These are phyloP conservation scores for Leccinum disarticulatum DNA, from an alignment of 768 basidiomycete species.

Conservation along the genomic window DNA sequence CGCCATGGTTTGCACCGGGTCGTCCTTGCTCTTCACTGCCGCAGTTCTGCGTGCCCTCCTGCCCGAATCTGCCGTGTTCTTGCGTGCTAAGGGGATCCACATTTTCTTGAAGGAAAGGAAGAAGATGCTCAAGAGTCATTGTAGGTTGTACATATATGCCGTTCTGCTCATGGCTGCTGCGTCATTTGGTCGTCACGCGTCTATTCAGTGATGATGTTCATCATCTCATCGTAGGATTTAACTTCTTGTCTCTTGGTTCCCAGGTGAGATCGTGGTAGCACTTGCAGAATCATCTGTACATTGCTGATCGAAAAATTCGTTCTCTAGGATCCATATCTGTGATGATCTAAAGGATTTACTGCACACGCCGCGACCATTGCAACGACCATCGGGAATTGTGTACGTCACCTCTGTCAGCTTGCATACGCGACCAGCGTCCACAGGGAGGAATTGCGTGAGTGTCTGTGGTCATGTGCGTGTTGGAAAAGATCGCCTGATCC, in stretches of 20 bases:
- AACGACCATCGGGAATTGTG: slow-evolving; percentile 43
- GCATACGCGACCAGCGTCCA: neutral
- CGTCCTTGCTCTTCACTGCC: slow-evolving; percentile 68
- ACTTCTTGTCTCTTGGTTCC: slow-evolving; percentile 74
- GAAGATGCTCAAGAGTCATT: slow-evolving; percentile 76
- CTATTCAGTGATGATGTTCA: neutral
- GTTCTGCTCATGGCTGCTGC: too few species aligned
- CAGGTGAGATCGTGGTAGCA: slow-evolving; percentile 37
- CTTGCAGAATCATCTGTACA: neutral
- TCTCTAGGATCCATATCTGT: slow-evolving; percentile 62
- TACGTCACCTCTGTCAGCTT: slow-evolving; percentile 27
- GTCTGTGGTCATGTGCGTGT: slow-evolving; percentile 8
- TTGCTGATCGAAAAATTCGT: neutral
- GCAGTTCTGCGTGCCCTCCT: slow-evolving; percentile 65
- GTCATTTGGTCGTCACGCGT: slow-evolving; percentile 6
- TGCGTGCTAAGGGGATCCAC: slow-evolving; percentile 63
- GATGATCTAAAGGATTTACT: slow-evolving; percentile 61
- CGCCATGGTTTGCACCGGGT: too few species aligned
- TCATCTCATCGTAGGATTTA: slow-evolving; percentile 49
- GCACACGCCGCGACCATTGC: too few species aligned
- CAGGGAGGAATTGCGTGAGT: slow-evolving; percentile 47
- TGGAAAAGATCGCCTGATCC: neutral
- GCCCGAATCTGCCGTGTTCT: slow-evolving; percentile 79
- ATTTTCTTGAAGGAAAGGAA: slow-evolving; percentile 72
- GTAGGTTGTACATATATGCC: too few species aligned